Evolutionary conservation across 1,139 yeast species (phyloP).

Genomic region (Lizanozyma gosingica): DNA sequence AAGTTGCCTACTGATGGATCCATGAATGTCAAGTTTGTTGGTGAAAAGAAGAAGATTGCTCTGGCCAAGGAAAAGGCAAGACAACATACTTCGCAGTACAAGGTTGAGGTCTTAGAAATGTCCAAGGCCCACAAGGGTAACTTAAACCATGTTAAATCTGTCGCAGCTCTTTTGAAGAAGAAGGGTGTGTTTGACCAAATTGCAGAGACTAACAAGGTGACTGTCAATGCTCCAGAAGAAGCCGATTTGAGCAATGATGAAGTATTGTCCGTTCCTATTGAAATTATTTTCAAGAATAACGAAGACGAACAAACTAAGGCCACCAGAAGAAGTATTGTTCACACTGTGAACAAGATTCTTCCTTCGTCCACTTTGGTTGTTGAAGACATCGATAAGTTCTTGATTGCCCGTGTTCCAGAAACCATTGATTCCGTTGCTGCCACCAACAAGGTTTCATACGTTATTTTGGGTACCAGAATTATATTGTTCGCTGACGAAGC

Average conservation of each 20-base stretch:
- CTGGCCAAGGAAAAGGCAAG: slow-evolving; percentile 53
- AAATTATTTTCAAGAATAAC: slow-evolving; percentile 32
- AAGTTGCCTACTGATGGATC: slow-evolving; percentile 42
- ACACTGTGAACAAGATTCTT: slow-evolving; percentile 60
- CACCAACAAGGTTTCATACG: slow-evolving; percentile 42
- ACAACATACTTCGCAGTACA: slow-evolving; percentile 42
- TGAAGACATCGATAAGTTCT: slow-evolving; percentile 62
- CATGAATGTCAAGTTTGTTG: slow-evolving; percentile 51
- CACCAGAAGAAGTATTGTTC: slow-evolving; percentile 60
- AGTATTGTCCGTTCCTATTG: slow-evolving; percentile 24
- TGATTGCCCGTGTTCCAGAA: slow-evolving; percentile 43
- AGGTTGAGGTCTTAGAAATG: slow-evolving; percentile 66
- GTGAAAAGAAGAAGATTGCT: slow-evolving; percentile 45
- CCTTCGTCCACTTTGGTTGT: slow-evolving; percentile 57
- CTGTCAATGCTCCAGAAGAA: slow-evolving; percentile 47
- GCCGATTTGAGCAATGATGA: slow-evolving; percentile 18
- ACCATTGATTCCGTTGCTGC: slow-evolving; percentile 38
- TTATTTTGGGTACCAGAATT: slow-evolving; percentile 40
- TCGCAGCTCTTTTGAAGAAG: slow-evolving; percentile 57
- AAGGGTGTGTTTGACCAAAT: slow-evolving; percentile 41
- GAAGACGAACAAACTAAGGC: slow-evolving; percentile 26
- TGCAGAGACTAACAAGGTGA: slow-evolving; percentile 39
- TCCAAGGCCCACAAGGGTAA: slow-evolving; percentile 84
- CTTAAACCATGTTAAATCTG: slow-evolving; percentile 61
- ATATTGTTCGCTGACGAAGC: slow-evolving; percentile 27